Evolutionary conservation across 2,329 filamentous ascomycete species (phyloP), one percentile per base, ranked within the genome.

Genomic region (Bimuria novae-zelandiae): DNA sequence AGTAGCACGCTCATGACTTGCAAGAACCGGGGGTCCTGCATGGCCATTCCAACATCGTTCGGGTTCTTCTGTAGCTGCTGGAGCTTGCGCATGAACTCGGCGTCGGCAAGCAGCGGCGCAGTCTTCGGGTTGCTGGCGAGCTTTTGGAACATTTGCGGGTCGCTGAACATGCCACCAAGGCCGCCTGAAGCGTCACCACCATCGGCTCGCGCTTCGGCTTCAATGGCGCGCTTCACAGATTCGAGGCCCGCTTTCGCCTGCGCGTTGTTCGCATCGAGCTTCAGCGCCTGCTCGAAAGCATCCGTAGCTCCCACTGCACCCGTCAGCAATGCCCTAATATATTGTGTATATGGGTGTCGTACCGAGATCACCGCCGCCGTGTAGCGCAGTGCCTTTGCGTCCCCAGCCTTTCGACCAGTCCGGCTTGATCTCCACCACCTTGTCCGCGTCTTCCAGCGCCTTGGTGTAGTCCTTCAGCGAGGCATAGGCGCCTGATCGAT

Each of bases 321-420:
- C 17, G 52, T 65, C 37, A 68, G 59, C 63, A 54, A 40, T 57
- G 52, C 42, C 16, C n/a, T 14, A 27, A 22, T 22, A 27, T 5
- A 23, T 23, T 2, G 4, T 12, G 23, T 1, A 11, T 21, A 12
- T n/a, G 19, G 6, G 39, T 21, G 6, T 72, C 79, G 57, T 79
- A 84, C 82, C 67, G 19, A 97, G 82, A 72, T 99, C 91, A 46
- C 92, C 90, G 55, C 87, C 80, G 40, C 94, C 94, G 75, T 96
- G 94, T 29, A 92, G 82, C 51, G 94, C 94, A 59, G 92, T 88
- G 62, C 93, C 94, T 76, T 97, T 97, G 56, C 94, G 87, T 54
- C 89, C 88, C 89, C 91, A 97, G 62, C 94, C 94, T 79, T 97
- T 97, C 55, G 91, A 87, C 94, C 94, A 99, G 80, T 97, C 94